These are phyloP conservation scores for Globisporangium megalacanthum DNA, from an alignment of 352 stramenopile species.

Conservation along the genomic window DNA sequence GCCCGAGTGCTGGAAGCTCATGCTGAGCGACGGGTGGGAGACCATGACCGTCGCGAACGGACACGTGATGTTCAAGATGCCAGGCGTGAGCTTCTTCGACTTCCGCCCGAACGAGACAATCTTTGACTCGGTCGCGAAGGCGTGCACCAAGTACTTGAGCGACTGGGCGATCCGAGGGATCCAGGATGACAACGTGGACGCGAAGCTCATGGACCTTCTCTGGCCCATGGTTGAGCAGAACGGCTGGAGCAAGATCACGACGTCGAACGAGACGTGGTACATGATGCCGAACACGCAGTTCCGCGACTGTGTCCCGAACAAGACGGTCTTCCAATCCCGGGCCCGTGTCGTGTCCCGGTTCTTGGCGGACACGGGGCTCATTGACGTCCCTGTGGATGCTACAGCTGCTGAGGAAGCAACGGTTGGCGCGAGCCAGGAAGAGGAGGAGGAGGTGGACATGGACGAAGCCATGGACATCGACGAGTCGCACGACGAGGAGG, in stretches of 20 bases:
- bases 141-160: slow-evolving; percentile 42
- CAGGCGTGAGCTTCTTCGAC: slow-evolving; percentile 58
- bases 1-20: slow-evolving; percentile 47
- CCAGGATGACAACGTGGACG: slow-evolving; percentile 12
- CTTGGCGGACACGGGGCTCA: slow-evolving; percentile 24
- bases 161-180: slow-evolving; percentile 25
- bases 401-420: slow-evolving; percentile 1
- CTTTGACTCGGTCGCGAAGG: slow-evolving; percentile 66
- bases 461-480: slow-evolving; percentile 16
- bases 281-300: slow-evolving; percentile 63
- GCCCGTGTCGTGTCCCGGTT: slow-evolving; percentile 54
- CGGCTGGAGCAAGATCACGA: slow-evolving; percentile 59
- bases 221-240: slow-evolving; percentile 46
- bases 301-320: slow-evolving; percentile 60
- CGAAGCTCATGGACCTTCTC: slow-evolving; percentile 38
- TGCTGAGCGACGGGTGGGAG: slow-evolving; percentile 56
- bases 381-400: slow-evolving; percentile 8
- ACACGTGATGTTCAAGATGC: slow-evolving; percentile 61
- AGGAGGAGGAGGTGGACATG: slow-evolving; percentile 8
- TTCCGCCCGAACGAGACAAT: slow-evolving; percentile 70
- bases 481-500: slow-evolving; percentile 2
- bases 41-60: slow-evolving; percentile 49
- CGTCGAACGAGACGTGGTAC: slow-evolving; percentile 47
- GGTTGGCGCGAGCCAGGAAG: slow-evolving; percentile 5
- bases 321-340: slow-evolving; percentile 72